Evolutionary conservation across 1,139 yeast species (phyloP), one percentile per base, ranked within the genome.

Genomic region (Pichia sp.): DNA sequence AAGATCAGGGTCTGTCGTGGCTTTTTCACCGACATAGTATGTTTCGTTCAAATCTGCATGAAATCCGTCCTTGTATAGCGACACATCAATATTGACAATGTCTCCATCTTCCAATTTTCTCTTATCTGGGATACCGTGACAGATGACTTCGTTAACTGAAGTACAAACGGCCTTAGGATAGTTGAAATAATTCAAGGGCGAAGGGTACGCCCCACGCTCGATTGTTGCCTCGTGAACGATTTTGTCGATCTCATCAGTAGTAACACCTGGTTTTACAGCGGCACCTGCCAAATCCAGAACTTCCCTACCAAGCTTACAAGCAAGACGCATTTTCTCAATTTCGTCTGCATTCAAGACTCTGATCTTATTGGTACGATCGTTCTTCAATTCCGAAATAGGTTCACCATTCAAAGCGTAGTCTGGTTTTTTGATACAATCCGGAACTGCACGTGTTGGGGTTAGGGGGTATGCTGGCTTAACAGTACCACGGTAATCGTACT

Each of bases 31-130:
- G 30, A 95, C 96, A 67, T 93, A 95, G 71, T 92, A 93, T 0
- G 99, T 95, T 72, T 93, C 99, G 71, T 95, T 95, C 69, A 95
- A 76, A 71, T 95, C 99, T 4, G 97, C 86, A 72, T 95, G 98
- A 73, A 84, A 83, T 1, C 99, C 99, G 63, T 87, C 82, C 71
- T 87, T 82, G 74, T 79, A 93, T 54, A 95, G 72, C 4, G 97
- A 79, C 50, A 95, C 90, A 69, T 95, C 99, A 61, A 95, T 75
- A 69, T 95, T 95, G 61, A 95, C 78, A 62, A 95, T 93, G 69
- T 95, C 99, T 53, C 99, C 99, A 64, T 93, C 98, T 69, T 89
- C 74, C 60, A 95, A 77, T 44, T 83, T 83, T 54, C 92, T 81
- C 73, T 87, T 79, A 71, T 95, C 99, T 30, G 99, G 99, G 57